Evolutionary conservation across 768 basidiomycete genomes (phyloP).

Genomic region (Vararia minispora): DNA sequence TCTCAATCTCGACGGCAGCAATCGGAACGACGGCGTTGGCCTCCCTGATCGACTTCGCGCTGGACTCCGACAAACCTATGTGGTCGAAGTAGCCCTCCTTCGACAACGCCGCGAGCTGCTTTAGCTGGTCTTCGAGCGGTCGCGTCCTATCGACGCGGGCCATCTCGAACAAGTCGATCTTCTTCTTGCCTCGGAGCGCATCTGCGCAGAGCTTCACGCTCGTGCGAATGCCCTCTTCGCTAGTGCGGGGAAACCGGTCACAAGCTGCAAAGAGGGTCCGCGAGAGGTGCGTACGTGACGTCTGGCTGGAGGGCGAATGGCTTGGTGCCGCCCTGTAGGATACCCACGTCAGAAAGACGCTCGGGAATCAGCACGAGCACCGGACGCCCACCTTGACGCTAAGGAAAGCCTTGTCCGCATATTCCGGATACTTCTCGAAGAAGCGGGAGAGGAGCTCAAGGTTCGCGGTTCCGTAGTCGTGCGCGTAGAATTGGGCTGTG

Average conservation of each 20-base stretch:
- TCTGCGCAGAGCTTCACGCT: constrained; percentile 35
- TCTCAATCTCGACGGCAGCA: constrained; percentile 54
- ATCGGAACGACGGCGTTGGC: constrained; percentile 43
- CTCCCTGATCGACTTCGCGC: constrained; percentile 31
- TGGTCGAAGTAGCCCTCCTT: constrained; percentile 48
- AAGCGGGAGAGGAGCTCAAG: constrained; percentile 38
- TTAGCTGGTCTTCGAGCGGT: constrained; percentile 34
- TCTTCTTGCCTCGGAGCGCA: constrained; percentile 38
- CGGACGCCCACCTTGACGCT: constrained; percentile 31
- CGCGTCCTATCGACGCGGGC: constrained; percentile 34
- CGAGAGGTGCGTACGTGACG: constrained; percentile 21
- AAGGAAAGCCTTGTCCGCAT: constrained; percentile 35
- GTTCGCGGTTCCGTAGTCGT: constrained; percentile 29
- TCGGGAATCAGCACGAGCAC: neutral
- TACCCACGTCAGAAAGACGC: neutral
- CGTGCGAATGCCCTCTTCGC: constrained; percentile 32
- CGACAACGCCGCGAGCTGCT: constrained; percentile 31
- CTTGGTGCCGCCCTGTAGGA: constrained; percentile 15
- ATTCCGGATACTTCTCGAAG: constrained; percentile 33
- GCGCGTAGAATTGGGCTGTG: constrained; percentile 48
- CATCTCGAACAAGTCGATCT: constrained; percentile 48
- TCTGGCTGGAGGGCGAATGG: constrained; percentile 11
- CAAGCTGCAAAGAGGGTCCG: neutral
- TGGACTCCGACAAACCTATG: constrained; percentile 49
- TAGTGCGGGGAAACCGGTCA: constrained; percentile 16